Percentiles rank a stretch among this genome's conserved stretches.
Evolutionary conservation across 2,329 filamentous ascomycete species (phyloP).

Genomic region (Plenodomus tracheiphilus): DNA sequence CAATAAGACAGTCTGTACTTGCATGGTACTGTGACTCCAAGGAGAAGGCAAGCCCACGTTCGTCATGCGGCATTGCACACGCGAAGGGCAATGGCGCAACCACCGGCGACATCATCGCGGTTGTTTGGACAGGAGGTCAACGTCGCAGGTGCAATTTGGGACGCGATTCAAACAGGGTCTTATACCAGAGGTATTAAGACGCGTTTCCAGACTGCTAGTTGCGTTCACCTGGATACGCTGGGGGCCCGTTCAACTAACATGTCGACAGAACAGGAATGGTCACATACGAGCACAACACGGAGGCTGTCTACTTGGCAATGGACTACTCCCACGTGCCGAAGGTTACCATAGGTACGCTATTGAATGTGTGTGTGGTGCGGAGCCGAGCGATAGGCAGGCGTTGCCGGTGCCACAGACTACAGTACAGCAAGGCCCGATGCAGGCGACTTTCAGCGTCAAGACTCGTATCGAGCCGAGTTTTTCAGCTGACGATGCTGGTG

Average conservation of each 20-base stretch:
- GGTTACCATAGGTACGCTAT: neutral
- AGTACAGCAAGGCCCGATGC: neutral
- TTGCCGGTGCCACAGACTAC: too few species aligned
- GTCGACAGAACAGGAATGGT: neutral
- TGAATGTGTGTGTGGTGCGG: neutral
- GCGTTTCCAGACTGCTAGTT: neutral
- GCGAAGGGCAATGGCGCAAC: too few species aligned
- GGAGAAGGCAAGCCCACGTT: too few species aligned
- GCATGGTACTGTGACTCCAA: too few species aligned
- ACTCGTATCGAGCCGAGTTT: constrained; percentile 1
- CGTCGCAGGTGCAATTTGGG: constrained; percentile 5
- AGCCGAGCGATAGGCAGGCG: neutral
- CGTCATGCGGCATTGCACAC: too few species aligned
- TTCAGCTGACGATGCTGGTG: constrained; percentile 13
- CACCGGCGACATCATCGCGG: too few species aligned
- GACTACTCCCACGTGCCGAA: neutral
- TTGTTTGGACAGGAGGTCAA: constrained; percentile 4
- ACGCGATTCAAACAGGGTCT: neutral
- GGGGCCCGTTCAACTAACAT: neutral
- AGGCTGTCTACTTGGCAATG: constrained; percentile 2
- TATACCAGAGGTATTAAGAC: neutral
- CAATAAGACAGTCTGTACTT: too few species aligned
- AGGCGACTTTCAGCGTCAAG: neutral
- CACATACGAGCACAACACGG: neutral
- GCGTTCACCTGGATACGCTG: neutral